A percentile compares a stretch with the other conserved stretches of the same genome.
Evolutionary conservation across 805 yeast genomes (phyloP).

Genomic region (Alloascoidea africana): DNA sequence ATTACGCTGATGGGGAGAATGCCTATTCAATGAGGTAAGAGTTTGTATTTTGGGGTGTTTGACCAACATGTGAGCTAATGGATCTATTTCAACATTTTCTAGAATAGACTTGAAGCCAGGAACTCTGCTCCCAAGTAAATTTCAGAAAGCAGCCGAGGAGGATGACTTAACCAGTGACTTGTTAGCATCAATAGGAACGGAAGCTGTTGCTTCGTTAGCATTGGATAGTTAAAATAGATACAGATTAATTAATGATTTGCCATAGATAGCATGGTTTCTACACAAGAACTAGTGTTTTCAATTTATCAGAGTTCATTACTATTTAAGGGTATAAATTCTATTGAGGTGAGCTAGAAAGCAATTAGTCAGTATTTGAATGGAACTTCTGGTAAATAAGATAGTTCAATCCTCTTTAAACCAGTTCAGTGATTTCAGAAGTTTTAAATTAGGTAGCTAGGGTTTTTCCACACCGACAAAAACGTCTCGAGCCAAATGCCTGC

Average conservation of each 20-base stretch:
- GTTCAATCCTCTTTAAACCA: too few species aligned
- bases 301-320: too few species aligned
- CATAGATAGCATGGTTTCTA: too few species aligned
- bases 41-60: conserved; percentile 42
- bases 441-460: conserved; percentile 34
- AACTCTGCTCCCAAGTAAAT: conserved; percentile 33
- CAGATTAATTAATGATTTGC: too few species aligned
- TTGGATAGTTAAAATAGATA: too few species aligned
- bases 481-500: conserved; percentile 46
- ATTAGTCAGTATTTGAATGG: too few species aligned
- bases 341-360: too few species aligned
- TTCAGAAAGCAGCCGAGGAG: conserved; percentile 29
- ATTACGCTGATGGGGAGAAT: conserved; percentile 95
- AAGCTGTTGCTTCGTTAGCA: neutral
- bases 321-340: too few species aligned
- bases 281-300: too few species aligned
- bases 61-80: conserved; percentile 1
- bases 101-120: neutral
- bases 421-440: too few species aligned
- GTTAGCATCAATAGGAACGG: conserved; percentile 6
- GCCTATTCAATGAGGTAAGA: conserved; percentile 88
- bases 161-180: conserved; percentile 33
- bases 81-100: neutral
- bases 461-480: conserved; percentile 38
- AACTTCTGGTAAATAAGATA: too few species aligned